Evolutionary conservation across 805 yeast species (phyloP).

Genomic region (Nadsonia fulvescens): DNA sequence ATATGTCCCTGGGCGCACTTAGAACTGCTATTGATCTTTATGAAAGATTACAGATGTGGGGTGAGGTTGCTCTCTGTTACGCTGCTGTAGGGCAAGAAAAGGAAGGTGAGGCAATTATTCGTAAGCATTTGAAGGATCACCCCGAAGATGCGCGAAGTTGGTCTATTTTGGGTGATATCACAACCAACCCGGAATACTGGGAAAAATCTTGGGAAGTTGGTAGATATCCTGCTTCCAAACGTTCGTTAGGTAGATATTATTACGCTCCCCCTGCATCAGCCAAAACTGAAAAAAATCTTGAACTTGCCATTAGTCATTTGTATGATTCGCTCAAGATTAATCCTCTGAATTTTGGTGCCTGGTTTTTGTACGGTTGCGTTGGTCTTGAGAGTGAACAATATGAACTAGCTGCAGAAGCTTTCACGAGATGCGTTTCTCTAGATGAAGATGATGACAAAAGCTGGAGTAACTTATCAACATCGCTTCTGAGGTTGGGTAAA

Average conservation of each 20-base stretch:
- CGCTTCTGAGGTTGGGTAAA: slow-evolving; percentile 47
- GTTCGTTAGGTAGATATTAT: slow-evolving; percentile 57
- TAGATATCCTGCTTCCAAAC: slow-evolving; percentile 67
- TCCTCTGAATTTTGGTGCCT: slow-evolving; percentile 61
- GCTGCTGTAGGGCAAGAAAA: slow-evolving; percentile 65
- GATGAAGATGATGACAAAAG: slow-evolving; percentile 68
- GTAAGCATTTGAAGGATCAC: slow-evolving; percentile 30
- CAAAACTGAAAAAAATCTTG: slow-evolving; percentile 33
- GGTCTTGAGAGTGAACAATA: slow-evolving; percentile 58
- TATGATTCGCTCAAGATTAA: slow-evolving; percentile 55
- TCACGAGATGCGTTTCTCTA: slow-evolving; percentile 72
- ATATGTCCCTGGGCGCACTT: slow-evolving; percentile 67
- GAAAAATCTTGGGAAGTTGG: slow-evolving; percentile 75
- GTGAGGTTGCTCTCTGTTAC: slow-evolving; percentile 79
- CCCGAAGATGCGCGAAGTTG: slow-evolving; percentile 73
- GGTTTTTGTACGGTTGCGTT: slow-evolving; percentile 87
- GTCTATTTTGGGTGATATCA: slow-evolving; percentile 73
- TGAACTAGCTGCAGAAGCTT: slow-evolving; percentile 76
- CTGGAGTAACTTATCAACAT: slow-evolving; percentile 84
- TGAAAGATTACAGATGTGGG: slow-evolving; percentile 53
- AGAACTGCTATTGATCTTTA: slow-evolving; percentile 82
- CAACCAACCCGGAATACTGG: slow-evolving; percentile 64
- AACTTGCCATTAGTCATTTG: slow-evolving; percentile 43
- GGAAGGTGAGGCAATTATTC: slow-evolving; percentile 44
- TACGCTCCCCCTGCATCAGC: slow-evolving; percentile 44